Evolutionary conservation across 2,329 filamentous ascomycete genomes (phyloP).

Genomic region (Claviceps humidiphila): DNA sequence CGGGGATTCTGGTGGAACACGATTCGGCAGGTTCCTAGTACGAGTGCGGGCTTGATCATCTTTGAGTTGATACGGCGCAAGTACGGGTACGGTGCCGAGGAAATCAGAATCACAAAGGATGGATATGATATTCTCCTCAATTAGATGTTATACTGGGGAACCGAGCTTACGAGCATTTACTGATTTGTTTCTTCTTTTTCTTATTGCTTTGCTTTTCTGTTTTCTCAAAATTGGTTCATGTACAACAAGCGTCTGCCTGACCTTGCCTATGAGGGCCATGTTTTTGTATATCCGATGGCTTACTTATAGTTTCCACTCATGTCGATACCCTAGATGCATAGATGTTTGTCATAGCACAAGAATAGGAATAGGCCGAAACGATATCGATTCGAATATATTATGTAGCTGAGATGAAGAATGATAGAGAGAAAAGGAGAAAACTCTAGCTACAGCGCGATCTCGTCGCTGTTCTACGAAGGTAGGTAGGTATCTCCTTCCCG

Average conservation of each 20-base stretch:
- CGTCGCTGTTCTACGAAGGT: too few relatives aligned
- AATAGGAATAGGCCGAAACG: background rate
- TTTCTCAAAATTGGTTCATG: background rate
- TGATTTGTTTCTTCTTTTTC: background rate
- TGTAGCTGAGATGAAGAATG: too few relatives aligned
- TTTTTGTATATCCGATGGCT: background rate
- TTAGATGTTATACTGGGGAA: conserved; percentile 5
- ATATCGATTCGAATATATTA: too few relatives aligned
- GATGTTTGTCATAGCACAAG: background rate
- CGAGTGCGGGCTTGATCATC: conserved; percentile 63
- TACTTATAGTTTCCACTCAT: background rate
- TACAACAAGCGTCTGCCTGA: background rate
- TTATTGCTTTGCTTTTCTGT: background rate
- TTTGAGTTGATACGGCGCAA: conserved; percentile 65
- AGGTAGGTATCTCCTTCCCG: too few relatives aligned
- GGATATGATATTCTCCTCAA: conserved; percentile 57
- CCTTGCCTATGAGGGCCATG: background rate
- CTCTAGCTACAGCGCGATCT: too few relatives aligned
- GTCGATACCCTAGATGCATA: background rate
- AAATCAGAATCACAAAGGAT: conserved; percentile 51
- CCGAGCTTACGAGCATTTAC: too few relatives aligned
- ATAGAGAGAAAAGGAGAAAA: too few relatives aligned
- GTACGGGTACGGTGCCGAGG: conserved; percentile 50
- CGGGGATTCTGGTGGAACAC: conserved; percentile 60
- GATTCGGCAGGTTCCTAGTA: conserved; percentile 62